These are phyloP conservation scores for Neurospora terricola DNA, from an alignment of 495 filamentous ascomycete species.

Conservation along the genomic window DNA sequence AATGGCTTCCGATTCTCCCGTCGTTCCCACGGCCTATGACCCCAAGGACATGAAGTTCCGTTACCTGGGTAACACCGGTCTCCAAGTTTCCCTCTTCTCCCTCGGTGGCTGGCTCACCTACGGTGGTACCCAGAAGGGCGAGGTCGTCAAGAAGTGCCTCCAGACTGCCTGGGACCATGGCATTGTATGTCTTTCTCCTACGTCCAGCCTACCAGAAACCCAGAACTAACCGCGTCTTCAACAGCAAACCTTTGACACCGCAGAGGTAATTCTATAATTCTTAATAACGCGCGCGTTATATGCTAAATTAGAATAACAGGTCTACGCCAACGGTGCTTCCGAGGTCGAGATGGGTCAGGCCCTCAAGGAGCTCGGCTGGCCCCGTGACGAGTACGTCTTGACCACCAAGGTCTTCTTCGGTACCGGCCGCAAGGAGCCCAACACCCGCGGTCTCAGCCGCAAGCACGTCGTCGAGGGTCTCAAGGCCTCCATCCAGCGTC, in stretches of 20 bases:
- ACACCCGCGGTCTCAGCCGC: slow-evolving; percentile 67
- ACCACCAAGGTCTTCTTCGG: slow-evolving; percentile 61
- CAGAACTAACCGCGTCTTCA: neutral
- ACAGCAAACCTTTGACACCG: slow-evolving; percentile 51
- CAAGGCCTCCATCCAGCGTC: slow-evolving; percentile 53
- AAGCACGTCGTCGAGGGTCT: slow-evolving; percentile 55
- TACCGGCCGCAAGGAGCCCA: slow-evolving; percentile 32
- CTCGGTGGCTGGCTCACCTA: slow-evolving; percentile 51
- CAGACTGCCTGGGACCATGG: slow-evolving; percentile 45
- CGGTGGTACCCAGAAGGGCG: slow-evolving; percentile 33
- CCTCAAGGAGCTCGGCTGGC: slow-evolving; percentile 59
- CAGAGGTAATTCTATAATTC: too few species aligned
- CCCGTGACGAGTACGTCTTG: slow-evolving; percentile 72
- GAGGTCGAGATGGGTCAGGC: slow-evolving; percentile 68
- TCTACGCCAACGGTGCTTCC: slow-evolving; percentile 59
- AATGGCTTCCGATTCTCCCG: slow-evolving; percentile 12
- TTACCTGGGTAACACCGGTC: slow-evolving; percentile 54
- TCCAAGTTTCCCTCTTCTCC: slow-evolving; percentile 60
- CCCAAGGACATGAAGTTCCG: slow-evolving; percentile 59
- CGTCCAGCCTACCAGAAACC: neutral
- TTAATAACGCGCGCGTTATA: too few species aligned
- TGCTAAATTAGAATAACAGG: too few species aligned
- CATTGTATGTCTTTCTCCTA: slow-evolving; percentile 20
- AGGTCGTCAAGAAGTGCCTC: slow-evolving; percentile 32
- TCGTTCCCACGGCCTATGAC: slow-evolving; percentile 30